Base-by-base conservation (phyloP, 106 monocot genomes). In the Agapanthus africanus region DNA sequence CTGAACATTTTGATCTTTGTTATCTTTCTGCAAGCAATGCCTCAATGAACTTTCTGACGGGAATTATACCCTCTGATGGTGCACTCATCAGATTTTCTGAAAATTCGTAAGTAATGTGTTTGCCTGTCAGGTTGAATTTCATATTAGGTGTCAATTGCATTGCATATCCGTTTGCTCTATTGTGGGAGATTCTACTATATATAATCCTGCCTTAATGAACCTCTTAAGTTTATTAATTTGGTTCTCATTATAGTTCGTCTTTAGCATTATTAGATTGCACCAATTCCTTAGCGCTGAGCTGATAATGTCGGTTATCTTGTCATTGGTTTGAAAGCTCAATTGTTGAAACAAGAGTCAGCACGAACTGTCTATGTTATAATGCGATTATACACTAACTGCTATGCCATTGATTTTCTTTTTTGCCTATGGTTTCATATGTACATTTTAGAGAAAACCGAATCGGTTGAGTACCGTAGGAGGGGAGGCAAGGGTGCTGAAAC, bases 21-120 rank as follows among this genome's bases (percentile, higher is more conserved):
- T n/a, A 47, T 37, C 26, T 59, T 71, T 37, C 67, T 69, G 73
- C 26, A 69, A 93, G 93, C 74, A 93, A 93, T 87, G 82, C 74
- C 1, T 93, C 93, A 21, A 87, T 77, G 73, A 93, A 93, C 73
- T 93, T 93, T 74, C 74, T 93, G 71, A 77, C 82, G 73, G 93
- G 93, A 78, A 64, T 68, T 57, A 87, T 93, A 77, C 87, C 93
- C 71, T 70, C 80, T 50, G 81, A 84, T 10, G 93, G 90, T 23
- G 67, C 73, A 41, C 84, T 93, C 35, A 15, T 69, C 54, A 84
- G 52, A 68, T 93, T 93, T 72, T 67, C 72, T 46, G 79, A 77
- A 68, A 79, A 84, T 73, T 90, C 93, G 93, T 93, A 74, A 85
- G 92, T 88, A 26, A 51, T 51, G 13, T 50, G 37, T 51, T 69